These are phyloP conservation scores for Mycena pura DNA, from an alignment of 768 basidiomycete species.

Conservation along the genomic window DNA sequence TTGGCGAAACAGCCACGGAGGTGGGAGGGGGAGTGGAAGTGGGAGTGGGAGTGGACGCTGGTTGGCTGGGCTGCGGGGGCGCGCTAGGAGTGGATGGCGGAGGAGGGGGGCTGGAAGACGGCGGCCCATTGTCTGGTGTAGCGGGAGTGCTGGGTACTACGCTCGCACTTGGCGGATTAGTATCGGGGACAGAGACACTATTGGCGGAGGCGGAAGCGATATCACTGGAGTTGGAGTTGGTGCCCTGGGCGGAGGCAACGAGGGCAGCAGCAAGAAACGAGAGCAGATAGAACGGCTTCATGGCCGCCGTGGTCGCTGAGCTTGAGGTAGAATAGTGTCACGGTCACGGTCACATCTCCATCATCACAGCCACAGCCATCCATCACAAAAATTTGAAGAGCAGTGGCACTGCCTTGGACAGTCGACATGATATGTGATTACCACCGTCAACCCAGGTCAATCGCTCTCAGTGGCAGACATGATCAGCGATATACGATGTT, in stretches of 20 bases:
- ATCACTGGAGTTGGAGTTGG: neutral
- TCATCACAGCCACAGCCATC: neutral
- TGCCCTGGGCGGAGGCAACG: constrained; percentile 9
- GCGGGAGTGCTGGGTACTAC: neutral
- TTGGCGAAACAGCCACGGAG: constrained; percentile 16
- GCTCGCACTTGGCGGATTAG: neutral
- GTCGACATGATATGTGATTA: no score
- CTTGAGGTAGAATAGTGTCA: neutral
- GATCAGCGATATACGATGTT: no score
- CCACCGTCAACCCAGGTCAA: no score
- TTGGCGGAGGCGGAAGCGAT: neutral
- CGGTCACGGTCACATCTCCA: neutral
- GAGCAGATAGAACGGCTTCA: neutral
- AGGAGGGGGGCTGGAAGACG: constrained; percentile 17
- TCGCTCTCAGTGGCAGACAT: no score
- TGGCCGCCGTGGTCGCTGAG: neutral
- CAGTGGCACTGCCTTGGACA: neutral
- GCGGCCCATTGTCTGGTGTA: neutral
- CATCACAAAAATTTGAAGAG: neutral
- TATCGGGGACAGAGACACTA: neutral
- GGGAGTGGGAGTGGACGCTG: neutral
- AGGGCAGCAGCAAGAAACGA: constrained; percentile 9
- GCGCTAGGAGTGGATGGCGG: no score
- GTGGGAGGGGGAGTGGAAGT: constrained; percentile 11
- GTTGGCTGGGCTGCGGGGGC: neutral